Evolutionary conservation across 1,284 basidiomycete genomes (phyloP).

Genomic region (Microbotryum violaceum): DNA sequence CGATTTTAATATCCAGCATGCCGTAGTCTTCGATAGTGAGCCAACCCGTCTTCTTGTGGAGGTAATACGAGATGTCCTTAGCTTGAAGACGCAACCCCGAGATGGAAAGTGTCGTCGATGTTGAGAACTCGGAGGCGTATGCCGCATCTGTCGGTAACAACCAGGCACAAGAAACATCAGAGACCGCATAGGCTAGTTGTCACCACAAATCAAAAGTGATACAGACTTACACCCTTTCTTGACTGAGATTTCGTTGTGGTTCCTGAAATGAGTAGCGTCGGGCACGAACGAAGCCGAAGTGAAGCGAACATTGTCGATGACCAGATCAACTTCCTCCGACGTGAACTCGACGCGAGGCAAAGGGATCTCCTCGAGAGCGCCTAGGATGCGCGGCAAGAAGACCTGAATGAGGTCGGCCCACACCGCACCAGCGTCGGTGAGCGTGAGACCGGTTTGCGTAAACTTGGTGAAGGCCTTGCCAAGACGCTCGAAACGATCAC

Average conservation of each 20-base stretch:
- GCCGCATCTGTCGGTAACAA: constrained; percentile 1
- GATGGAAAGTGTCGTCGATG: constrained; percentile 22
- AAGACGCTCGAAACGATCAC: constrained; percentile 17
- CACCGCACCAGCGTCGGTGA: constrained; percentile 20
- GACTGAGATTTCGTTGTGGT: constrained; percentile 42
- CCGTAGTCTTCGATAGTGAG: constrained; percentile 44
- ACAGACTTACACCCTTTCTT: no score
- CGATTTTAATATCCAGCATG: constrained; percentile 45
- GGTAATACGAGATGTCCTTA: constrained; percentile 46
- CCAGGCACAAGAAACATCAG: constrained; percentile 8
- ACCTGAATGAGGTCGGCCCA: constrained; percentile 43
- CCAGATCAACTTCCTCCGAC: constrained; percentile 33
- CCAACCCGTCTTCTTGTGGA: constrained; percentile 33
- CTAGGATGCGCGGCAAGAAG: constrained; percentile 43
- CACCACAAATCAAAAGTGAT: no score
- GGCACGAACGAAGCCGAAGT: constrained; percentile 46
- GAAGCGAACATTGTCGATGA: constrained; percentile 36
- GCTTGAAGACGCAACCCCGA: constrained; percentile 36
- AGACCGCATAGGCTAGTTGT: background rate
- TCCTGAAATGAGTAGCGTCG: constrained; percentile 44
- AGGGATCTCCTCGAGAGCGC: constrained; percentile 45
- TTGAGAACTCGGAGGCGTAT: constrained; percentile 19
- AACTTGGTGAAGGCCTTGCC: constrained; percentile 18
- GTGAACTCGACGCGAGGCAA: constrained; percentile 46
- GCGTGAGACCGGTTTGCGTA: constrained; percentile 17